Conservation (phyloP, 345 rosid genomes). For the Jatropha curcas region DNA sequence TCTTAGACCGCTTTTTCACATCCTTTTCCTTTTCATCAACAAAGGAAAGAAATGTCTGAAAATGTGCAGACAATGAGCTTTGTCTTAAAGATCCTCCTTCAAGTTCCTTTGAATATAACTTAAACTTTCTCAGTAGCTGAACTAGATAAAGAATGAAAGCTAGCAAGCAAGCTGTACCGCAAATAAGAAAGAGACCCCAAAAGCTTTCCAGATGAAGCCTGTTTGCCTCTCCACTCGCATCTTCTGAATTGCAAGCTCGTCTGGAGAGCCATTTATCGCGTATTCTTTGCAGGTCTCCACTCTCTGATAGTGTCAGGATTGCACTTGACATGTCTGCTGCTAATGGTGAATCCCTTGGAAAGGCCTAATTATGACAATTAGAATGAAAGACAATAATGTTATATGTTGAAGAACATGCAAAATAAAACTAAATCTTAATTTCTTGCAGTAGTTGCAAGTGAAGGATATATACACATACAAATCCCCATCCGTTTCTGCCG, state of each 20-base stretch:
- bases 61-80: slow-evolving; percentile 42
- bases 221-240: slow-evolving; percentile 63
- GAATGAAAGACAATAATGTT: background rate
- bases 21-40: slow-evolving; percentile 64
- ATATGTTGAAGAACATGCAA: too few relatives aligned
- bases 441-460: background rate
- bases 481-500: slow-evolving; percentile 91
- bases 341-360: slow-evolving; percentile 76
- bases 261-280: slow-evolving; percentile 84
- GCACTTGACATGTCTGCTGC: slow-evolving; percentile 77
- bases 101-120: slow-evolving; percentile 36
- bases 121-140: slow-evolving; percentile 47
- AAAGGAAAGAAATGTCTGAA: slow-evolving; percentile 67
- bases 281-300: slow-evolving; percentile 80
- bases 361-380: slow-evolving; percentile 51
- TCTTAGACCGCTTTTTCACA: slow-evolving; percentile 45
- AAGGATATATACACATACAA: slow-evolving; percentile 49
- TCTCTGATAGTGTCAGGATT: slow-evolving; percentile 67
- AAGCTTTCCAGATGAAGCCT: slow-evolving; percentile 71
- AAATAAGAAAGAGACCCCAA: slow-evolving; percentile 63
- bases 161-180: slow-evolving; percentile 61
- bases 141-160: slow-evolving; percentile 54
- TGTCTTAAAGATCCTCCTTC: slow-evolving; percentile 28
- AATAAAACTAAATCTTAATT: background rate
- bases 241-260: slow-evolving; percentile 68